Evolutionary conservation across 306 rosid genomes (phyloP).

Genomic region (Carpinus viminea): DNA sequence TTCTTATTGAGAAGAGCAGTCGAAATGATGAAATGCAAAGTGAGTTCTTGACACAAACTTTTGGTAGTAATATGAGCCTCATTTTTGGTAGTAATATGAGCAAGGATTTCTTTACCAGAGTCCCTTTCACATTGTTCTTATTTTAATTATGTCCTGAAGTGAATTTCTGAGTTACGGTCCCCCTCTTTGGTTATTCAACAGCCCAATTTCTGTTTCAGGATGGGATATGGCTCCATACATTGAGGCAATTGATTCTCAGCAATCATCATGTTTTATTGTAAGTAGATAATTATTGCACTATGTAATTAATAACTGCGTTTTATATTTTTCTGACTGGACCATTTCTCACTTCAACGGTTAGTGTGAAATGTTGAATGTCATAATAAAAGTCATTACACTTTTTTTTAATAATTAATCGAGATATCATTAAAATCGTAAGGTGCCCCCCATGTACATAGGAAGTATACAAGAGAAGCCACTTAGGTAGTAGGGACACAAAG

Average conservation of each 20-base stretch:
- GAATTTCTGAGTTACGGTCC: not conserved
- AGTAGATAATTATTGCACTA: slow-evolving; percentile 26
- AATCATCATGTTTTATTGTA: slow-evolving; percentile 59
- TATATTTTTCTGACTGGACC: not conserved
- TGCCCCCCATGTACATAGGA: too few relatives aligned
- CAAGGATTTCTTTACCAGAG: not conserved
- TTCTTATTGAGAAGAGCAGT: slow-evolving; percentile 84
- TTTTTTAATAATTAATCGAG: too few relatives aligned
- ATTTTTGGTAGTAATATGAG: not conserved
- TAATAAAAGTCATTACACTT: not conserved
- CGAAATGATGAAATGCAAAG: slow-evolving; percentile 94
- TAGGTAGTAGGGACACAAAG: too few relatives aligned
- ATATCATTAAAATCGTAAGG: too few relatives aligned
- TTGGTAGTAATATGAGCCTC: not conserved
- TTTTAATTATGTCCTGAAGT: not conserved
- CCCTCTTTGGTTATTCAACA: slow-evolving; percentile 11
- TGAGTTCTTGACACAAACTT: slow-evolving; percentile 35
- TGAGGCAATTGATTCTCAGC: slow-evolving; percentile 88
- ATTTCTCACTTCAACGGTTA: not conserved
- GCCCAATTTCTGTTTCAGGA: slow-evolving; percentile 55
- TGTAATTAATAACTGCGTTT: not conserved
- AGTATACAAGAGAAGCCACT: too few relatives aligned
- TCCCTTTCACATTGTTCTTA: not conserved
- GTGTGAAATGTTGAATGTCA: not conserved
- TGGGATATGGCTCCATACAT: slow-evolving; percentile 99